Conservation (phyloP, 441 rosid genomes). For the Brassica hybrid region DNA sequence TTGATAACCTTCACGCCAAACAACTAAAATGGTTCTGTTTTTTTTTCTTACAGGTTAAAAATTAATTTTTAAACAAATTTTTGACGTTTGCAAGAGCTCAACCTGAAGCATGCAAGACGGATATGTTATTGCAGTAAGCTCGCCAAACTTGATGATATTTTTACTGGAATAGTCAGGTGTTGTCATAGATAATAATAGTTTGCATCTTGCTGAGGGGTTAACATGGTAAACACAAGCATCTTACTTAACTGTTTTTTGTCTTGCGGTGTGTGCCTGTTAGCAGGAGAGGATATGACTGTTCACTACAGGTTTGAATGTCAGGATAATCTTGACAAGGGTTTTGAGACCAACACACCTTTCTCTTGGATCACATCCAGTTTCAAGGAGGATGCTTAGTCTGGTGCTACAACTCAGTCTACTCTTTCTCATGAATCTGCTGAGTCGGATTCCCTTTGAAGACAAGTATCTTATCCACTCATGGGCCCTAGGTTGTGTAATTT, state of each 20-base stretch:
- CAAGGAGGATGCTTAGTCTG: conserved; percentile 46
- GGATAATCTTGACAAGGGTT: conserved; percentile 40
- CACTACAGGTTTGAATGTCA: conserved; percentile 43
- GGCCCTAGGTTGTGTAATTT: not conserved
- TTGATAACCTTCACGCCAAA: no score
- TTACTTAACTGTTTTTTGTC: conserved; percentile 23
- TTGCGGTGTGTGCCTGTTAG: conserved; percentile 15
- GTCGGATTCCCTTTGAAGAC: conserved; percentile 42
- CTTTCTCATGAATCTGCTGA: conserved; percentile 39
- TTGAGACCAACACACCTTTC: conserved; percentile 39
- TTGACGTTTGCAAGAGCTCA: no score
- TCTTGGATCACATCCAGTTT: conserved; percentile 31
- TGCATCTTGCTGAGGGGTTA: conserved; percentile 7
- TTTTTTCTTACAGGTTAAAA: no score
- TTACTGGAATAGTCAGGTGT: conserved; percentile 34
- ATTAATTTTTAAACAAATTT: no score
- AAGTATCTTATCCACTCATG: conserved; percentile 24
- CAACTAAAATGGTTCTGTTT: no score
- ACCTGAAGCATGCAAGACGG: no score
- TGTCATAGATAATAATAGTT: conserved; percentile 47
- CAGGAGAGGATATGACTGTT: conserved; percentile 47
- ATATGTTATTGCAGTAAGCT: not conserved
- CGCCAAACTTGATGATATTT: conserved; percentile 43
- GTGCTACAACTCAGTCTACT: conserved; percentile 39
- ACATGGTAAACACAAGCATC: conserved; percentile 28